Conservation (phyloP, 2,329 filamentous ascomycete species). For the Ceratocystis papillata region DNA sequence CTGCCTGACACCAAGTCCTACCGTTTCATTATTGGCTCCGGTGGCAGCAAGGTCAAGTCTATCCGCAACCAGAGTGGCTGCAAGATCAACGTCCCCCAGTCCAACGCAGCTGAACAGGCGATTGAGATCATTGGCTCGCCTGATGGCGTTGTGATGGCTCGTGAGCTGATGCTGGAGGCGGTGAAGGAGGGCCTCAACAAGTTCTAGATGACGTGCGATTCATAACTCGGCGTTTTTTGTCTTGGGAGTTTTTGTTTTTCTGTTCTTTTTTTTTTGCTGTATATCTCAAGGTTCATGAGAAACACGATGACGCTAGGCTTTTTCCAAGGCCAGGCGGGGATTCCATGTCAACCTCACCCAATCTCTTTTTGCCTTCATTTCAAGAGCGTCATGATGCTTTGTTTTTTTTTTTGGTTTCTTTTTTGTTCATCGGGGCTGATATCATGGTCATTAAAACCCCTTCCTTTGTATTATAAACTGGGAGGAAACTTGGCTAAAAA, state of each 20-base stretch:
- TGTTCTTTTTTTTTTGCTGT: not conserved
- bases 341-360: not conserved
- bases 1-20: constrained; percentile 83
- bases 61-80: constrained; percentile 89
- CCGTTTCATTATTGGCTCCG: constrained; percentile 78
- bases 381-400: constrained; percentile 11
- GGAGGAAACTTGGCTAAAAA: not conserved
- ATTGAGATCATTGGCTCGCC: constrained; percentile 78
- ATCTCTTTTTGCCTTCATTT: constrained; percentile 2
- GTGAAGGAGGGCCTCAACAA: constrained; percentile 50
- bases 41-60: constrained; percentile 80
- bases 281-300: not conserved
- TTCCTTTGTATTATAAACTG: not conserved
- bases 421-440: not conserved
- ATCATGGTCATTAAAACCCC: not conserved
- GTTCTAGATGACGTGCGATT: constrained; percentile 5
- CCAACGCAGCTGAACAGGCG: constrained; percentile 63
- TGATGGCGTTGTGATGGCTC: constrained; percentile 75
- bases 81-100: constrained; percentile 83
- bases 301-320: not conserved
- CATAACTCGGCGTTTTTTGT: constrained; percentile 11
- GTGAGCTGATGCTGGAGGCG: constrained; percentile 76
- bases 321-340: not conserved
- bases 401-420: constrained; percentile 1
- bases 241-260: not conserved